These are phyloP conservation scores for Flaveria linearis DNA, from an alignment of 129 eudicot genomes.

Conservation along the genomic window DNA sequence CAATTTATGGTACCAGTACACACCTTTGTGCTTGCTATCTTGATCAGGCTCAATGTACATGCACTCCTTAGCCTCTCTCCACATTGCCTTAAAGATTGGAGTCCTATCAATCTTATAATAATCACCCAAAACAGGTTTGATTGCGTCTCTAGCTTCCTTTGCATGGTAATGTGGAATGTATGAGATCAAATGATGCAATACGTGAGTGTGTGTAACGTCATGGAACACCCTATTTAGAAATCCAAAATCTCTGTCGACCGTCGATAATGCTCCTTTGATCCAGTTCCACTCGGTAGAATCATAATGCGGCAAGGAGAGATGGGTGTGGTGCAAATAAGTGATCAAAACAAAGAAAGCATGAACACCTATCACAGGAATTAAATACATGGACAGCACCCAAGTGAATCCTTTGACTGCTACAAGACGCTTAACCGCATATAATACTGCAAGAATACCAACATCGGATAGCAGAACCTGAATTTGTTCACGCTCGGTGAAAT, in stretches of 20 bases:
- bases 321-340: conserved; percentile 28
- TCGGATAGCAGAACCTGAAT: conserved; percentile 13
- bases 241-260: conserved; percentile 9
- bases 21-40: conserved; percentile 20
- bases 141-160: not conserved
- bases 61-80: conserved; percentile 25
- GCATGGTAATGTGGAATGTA: conserved; percentile 11
- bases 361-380: conserved; percentile 6
- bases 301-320: conserved; percentile 14
- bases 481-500: conserved; percentile 1
- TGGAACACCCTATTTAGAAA: conserved; percentile 18
- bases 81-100: conserved; percentile 24
- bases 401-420: conserved; percentile 8
- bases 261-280: not conserved
- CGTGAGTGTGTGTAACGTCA: conserved; percentile 21
- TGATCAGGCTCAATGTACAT: conserved; percentile 15
- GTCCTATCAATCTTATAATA: conserved; percentile 16
- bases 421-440: not conserved
- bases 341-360: conserved; percentile 9
- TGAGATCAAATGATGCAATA: conserved; percentile 14
- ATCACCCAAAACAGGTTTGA: conserved; percentile 15
- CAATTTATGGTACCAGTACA: conserved; percentile 17
- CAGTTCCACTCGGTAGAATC: not conserved
- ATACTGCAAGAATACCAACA: conserved; percentile 8
- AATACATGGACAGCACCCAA: conserved; percentile 13